Evolutionary conservation across 768 basidiomycete species (phyloP).

Genomic region (Pisolithus sp.): DNA sequence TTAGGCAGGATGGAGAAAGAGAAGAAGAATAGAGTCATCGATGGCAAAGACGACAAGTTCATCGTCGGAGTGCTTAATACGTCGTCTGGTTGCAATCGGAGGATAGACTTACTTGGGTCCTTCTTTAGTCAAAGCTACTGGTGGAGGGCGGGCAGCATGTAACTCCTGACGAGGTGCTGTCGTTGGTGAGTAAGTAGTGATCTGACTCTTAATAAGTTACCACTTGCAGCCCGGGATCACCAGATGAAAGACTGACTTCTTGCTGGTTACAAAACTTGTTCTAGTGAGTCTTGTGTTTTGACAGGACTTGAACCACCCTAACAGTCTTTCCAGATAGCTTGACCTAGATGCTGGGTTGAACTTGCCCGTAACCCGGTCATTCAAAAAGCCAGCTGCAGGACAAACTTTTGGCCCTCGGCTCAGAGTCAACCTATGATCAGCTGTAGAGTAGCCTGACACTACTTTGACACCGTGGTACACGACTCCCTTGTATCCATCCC

Average conservation of each 20-base stretch:
- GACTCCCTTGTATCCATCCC: conserved; percentile 31
- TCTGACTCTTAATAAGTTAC: too few relatives aligned
- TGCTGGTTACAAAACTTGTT: conserved; percentile 15
- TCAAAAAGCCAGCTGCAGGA: conserved; percentile 15
- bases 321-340: conserved; percentile 13
- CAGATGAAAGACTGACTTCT: conserved; percentile 10
- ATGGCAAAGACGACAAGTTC: too few relatives aligned
- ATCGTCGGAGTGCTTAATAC: background rate
- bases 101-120: background rate
- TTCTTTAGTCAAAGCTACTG: conserved; percentile 31
- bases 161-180: conserved; percentile 15
- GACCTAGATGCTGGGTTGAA: conserved; percentile 24
- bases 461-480: conserved; percentile 28
- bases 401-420: conserved; percentile 6
- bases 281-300: conserved; percentile 3
- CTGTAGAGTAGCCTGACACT: conserved; percentile 22
- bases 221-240: background rate
- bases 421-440: conserved; percentile 36
- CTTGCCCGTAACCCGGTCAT: conserved; percentile 20
- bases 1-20: too few relatives aligned
- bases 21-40: too few relatives aligned
- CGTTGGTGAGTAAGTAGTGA: background rate
- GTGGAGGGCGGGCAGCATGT: conserved; percentile 17
- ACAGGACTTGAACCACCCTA: background rate
- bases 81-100: background rate